Evolutionary conservation across 2,329 filamentous ascomycete genomes (phyloP).

Genomic region (Fusarium nurragi): DNA sequence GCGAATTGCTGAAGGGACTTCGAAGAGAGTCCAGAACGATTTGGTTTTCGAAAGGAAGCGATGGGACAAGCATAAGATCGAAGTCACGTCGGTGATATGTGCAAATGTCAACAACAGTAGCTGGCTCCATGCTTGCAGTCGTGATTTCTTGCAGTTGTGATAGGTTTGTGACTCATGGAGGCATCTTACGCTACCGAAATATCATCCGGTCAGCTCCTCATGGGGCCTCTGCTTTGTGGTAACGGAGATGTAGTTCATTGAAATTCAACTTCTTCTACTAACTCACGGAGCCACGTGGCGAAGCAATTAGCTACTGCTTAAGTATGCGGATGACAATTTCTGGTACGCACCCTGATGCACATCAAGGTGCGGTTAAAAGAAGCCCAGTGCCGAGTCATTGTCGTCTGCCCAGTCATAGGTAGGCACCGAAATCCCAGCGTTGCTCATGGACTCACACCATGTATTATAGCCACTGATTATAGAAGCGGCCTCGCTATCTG

Average conservation of each 20-base stretch:
- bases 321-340: not conserved
- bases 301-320: too few relatives aligned
- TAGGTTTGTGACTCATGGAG: too few relatives aligned
- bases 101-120: not conserved
- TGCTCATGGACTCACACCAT: conserved; percentile 33
- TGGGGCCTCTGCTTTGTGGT: too few relatives aligned
- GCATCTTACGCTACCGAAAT: not conserved
- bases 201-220: not conserved
- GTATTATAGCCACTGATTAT: conserved; percentile 33
- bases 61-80: not conserved
- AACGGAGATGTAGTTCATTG: too few relatives aligned
- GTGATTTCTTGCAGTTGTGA: too few relatives aligned
- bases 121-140: not conserved
- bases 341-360: not conserved
- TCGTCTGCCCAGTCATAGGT: conserved; percentile 32
- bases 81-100: not conserved
- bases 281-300: too few relatives aligned
- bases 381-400: conserved; percentile 16
- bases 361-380: conserved; percentile 1
- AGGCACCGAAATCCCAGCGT: conserved; percentile 12
- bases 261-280: too few relatives aligned
- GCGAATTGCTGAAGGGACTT: not conserved
- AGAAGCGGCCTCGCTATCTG: conserved; percentile 30
- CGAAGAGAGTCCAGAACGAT: not conserved
- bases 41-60: not conserved